Conservation (phyloP, 768 basidiomycete genomes). For the Mycena sanguinolenta region DNA sequence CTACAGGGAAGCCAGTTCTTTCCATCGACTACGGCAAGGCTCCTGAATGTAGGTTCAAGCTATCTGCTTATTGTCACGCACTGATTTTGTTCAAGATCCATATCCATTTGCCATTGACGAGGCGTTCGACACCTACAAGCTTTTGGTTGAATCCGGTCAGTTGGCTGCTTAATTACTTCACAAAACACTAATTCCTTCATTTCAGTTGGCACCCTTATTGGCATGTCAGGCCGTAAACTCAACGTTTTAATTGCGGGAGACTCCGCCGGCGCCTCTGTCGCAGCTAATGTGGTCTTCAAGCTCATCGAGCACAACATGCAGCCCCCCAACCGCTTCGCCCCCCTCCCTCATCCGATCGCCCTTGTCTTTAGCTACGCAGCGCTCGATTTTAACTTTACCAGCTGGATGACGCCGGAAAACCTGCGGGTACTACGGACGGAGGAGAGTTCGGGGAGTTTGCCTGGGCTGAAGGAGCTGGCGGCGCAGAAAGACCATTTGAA, state of each 20-base stretch:
- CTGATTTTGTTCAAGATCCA: slow-evolving; percentile 71
- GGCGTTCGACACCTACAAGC: slow-evolving; percentile 89
- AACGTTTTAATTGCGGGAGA: slow-evolving; percentile 90
- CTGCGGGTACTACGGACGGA: slow-evolving; percentile 88
- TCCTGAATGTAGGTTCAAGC: slow-evolving; percentile 81
- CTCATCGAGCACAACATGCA: slow-evolving; percentile 75
- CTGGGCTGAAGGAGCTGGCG: slow-evolving; percentile 76
- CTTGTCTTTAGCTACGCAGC: slow-evolving; percentile 92
- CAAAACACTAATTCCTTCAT: neutral
- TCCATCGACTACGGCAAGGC: slow-evolving; percentile 96
- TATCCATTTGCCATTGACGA: slow-evolving; percentile 98
- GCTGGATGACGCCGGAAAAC: slow-evolving; percentile 93
- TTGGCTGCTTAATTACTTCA: slow-evolving; percentile 18
- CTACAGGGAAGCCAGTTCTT: slow-evolving; percentile 83
- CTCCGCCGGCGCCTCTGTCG: slow-evolving; percentile 95
- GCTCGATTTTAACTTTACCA: slow-evolving; percentile 97
- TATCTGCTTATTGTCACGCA: slow-evolving; percentile 10
- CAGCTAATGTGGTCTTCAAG: slow-evolving; percentile 86
- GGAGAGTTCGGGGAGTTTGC: slow-evolving; percentile 86
- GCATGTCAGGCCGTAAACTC: slow-evolving; percentile 88
- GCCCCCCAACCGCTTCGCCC: slow-evolving; percentile 48
- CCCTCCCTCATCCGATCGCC: slow-evolving; percentile 81
- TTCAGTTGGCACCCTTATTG: slow-evolving; percentile 79
- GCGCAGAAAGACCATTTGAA: slow-evolving; percentile 90
- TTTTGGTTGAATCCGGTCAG: slow-evolving; percentile 79